phyloP scores from a whole-genome alignment of 148 eudicot species.

The Cornus controversa region DNA sequence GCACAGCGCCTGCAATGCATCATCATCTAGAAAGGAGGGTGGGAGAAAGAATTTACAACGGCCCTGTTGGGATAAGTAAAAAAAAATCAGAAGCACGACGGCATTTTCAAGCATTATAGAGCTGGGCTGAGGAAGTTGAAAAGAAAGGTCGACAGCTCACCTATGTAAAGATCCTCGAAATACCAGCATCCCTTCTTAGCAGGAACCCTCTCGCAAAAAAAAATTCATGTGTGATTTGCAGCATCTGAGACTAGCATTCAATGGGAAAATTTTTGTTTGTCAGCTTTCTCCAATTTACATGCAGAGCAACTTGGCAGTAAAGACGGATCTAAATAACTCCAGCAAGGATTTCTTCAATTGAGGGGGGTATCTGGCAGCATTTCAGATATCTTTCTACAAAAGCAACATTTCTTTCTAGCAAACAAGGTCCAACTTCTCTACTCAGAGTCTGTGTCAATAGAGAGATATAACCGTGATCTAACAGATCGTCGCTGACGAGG shows the following conservation, averaged over 20 bases:
- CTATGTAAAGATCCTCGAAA: neutral
- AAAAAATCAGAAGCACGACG: neutral
- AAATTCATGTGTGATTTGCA: neutral
- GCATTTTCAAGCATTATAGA: neutral
- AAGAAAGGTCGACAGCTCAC: neutral
- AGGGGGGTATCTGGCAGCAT: neutral
- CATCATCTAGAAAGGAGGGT: neutral
- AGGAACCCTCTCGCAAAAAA: neutral
- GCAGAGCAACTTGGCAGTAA: neutral
- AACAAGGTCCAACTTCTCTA: conserved; percentile 20
- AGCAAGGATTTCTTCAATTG: neutral
- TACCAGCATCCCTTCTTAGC: neutral
- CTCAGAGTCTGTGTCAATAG: conserved; percentile 60
- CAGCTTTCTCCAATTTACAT: neutral
- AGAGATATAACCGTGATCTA: conserved; percentile 47
- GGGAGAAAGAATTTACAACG: neutral
- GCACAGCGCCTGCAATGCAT: neutral
- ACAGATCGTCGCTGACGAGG: conserved; percentile 72
- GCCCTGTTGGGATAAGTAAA: neutral
- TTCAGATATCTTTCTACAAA: too few relatives aligned
- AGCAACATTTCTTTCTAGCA: neutral
- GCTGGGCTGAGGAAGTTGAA: neutral
- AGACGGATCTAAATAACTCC: neutral
- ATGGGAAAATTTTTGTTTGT: neutral
- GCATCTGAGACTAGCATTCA: neutral